These are phyloP conservation scores for Juglanconis sp. DNA, from an alignment of 2,329 filamentous ascomycete genomes.

Conservation along the genomic window DNA sequence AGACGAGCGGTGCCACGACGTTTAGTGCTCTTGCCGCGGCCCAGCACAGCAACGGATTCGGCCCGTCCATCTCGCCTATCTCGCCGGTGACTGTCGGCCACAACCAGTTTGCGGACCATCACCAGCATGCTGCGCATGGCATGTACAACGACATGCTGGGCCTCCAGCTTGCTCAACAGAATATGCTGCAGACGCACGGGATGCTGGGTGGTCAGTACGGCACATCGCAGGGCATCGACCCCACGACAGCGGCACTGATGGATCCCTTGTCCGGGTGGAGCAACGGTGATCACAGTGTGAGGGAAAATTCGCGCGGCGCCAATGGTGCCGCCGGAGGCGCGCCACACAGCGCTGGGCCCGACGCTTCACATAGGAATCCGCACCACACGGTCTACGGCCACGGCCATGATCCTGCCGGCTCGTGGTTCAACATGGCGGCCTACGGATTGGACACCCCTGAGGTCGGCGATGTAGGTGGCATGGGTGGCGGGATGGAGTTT, in stretches of 20 bases:
- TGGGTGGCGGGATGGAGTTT: conserved; percentile 41
- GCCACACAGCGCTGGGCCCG: neutral
- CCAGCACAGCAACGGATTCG: conserved; percentile 40
- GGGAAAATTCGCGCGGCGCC: conserved; percentile 25
- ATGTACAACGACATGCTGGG: conserved; percentile 54
- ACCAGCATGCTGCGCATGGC: conserved; percentile 28
- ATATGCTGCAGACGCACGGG: conserved; percentile 56
- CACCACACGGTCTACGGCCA: conserved; percentile 28
- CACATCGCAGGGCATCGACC: conserved; percentile 44
- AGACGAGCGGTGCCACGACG: conserved; percentile 36
- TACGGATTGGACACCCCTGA: conserved; percentile 84
- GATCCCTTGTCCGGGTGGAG: conserved; percentile 42
- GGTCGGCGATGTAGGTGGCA: conserved; percentile 43
- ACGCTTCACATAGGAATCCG: conserved; percentile 13
- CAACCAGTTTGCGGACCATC: conserved; percentile 31
- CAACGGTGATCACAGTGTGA: conserved; percentile 33
- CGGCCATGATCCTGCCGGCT: conserved; percentile 52
- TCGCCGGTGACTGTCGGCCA: conserved; percentile 45
- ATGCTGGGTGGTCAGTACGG: conserved; percentile 40
- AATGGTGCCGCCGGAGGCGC: conserved; percentile 10
- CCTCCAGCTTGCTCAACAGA: conserved; percentile 48
- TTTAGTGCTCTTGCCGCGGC: conserved; percentile 40
- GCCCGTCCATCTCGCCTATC: conserved; percentile 46
- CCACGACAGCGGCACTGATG: conserved; percentile 33
- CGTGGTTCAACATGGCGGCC: conserved; percentile 77